Base-by-base conservation (phyloP, 1,284 basidiomycete species). In the Boletellus deceptivus region DNA sequence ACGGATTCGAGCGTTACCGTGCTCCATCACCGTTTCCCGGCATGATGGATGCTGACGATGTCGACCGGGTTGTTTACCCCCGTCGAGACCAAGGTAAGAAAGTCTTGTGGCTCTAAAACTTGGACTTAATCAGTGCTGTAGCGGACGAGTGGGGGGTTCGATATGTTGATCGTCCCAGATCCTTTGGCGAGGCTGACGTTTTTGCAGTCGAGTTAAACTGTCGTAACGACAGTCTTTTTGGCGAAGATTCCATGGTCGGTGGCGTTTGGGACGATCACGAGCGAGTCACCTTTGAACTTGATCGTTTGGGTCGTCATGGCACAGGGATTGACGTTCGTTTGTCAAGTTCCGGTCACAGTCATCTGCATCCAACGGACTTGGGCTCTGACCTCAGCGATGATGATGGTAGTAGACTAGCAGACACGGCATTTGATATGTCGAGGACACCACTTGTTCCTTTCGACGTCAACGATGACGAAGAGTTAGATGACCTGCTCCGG, bases 71-170 rank as follows among this genome's bases (percentile, higher is more conserved):
- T 2, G 55, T 65, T 20, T 69, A 65, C 55, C 62, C 64, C 36
- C 68, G 64, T 33, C 50, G 48, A 20, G 55, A 53, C 1, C 62
- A 54, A 51, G 54, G 64, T 69, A 52, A 54, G 41, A 11, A 45
- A 22, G 6, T 39, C 16, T 7, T 22, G 34, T 22, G 17, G 39
- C 9, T 42, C 11, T 10, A n/a, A 35, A 45, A 8, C 50, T 34
- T 43, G 14, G 9, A 34, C 60, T 65, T 5, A 61, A 2, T 37
- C 39, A 18, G 35, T 8, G 3, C 54, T 46, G 9, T 43, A 68
- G 67, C 57, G 7, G 51, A 70, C 39, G 65, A 68, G 51, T 69
- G 65, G 65, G 65, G 63, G 31, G 55, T 65, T 50, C 68, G 63
- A 45, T 48, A 43, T 33, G n/a, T 33, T 17, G 53, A 53, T 36